These are phyloP conservation scores for Fusarium sp. DNA, from an alignment of 2,329 filamentous ascomycete genomes.

Conservation along the genomic window DNA sequence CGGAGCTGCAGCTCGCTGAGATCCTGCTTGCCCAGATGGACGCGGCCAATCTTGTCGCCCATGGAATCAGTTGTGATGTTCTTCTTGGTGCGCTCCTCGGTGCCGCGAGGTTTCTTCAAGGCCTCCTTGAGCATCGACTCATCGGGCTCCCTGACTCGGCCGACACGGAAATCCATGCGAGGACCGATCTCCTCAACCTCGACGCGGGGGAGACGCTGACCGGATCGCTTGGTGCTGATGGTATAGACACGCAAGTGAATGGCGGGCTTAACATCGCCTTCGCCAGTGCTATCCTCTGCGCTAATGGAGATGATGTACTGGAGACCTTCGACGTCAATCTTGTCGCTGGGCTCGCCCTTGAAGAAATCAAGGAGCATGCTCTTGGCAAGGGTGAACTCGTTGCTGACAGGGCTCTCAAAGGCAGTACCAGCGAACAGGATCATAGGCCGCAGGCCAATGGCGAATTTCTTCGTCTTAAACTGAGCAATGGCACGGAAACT, in stretches of 20 bases:
- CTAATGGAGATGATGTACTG: conserved; percentile 89
- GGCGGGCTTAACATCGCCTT: conserved; percentile 61
- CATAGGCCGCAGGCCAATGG: conserved; percentile 87
- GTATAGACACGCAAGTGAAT: conserved; percentile 83
- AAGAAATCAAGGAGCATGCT: conserved; percentile 91
- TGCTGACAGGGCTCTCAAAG: conserved; percentile 83
- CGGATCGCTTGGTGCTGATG: conserved; percentile 85
- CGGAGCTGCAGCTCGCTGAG: conserved; percentile 87
- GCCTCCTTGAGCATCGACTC: conserved; percentile 86
- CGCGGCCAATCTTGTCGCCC: conserved; percentile 94
- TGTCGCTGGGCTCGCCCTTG: conserved; percentile 77
- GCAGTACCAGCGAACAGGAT: conserved; percentile 89
- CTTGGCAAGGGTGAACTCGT: conserved; percentile 87
- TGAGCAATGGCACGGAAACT: conserved; percentile 75
- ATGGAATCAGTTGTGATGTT: conserved; percentile 91
- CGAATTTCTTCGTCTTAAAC: conserved; percentile 80
- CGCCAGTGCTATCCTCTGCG: conserved; percentile 70
- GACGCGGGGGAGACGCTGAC: conserved; percentile 87
- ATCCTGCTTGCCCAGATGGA: conserved; percentile 93
- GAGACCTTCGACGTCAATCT: conserved; percentile 93
- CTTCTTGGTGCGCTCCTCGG: conserved; percentile 88
- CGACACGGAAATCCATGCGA: conserved; percentile 89
- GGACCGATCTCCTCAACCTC: conserved; percentile 97
- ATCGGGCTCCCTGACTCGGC: conserved; percentile 82
- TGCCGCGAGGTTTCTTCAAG: conserved; percentile 82